Conservation (phyloP, 1,139 yeast genomes). For the Saccharomyces pastorianus region DNA sequence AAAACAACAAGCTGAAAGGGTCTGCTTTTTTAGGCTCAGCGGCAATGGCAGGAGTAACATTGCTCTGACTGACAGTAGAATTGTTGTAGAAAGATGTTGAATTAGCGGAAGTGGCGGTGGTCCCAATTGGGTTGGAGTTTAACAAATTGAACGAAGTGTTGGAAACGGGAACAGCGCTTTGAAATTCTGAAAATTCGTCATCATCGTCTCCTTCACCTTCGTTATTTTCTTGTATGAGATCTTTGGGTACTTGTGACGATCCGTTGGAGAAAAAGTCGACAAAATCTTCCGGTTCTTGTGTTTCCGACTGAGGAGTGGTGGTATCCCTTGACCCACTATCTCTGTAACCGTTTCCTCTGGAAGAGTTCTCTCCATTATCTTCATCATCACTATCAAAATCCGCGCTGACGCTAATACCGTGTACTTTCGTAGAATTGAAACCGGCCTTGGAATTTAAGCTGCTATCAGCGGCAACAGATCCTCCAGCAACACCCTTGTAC, state of each 20-base stretch:
- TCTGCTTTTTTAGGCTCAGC: constrained; percentile 41
- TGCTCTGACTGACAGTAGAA: constrained; percentile 12
- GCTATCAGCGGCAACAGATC: constrained; percentile 33
- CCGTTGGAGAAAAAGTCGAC: constrained; percentile 31
- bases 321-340: not conserved
- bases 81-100: not conserved
- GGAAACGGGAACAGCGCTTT: constrained; percentile 52
- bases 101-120: constrained; percentile 10
- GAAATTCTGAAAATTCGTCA: constrained; percentile 93
- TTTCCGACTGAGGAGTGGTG: not conserved
- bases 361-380: constrained; percentile 36
- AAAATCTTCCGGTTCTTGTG: constrained; percentile 1
- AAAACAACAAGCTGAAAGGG: constrained; percentile 77
- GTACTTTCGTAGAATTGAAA: constrained; percentile 18
- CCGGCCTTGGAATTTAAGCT: constrained; percentile 26
- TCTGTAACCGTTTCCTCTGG: not conserved
- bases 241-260: not conserved
- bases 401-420: constrained; percentile 36
- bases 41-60: constrained; percentile 32
- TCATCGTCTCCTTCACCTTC: constrained; percentile 48
- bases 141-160: constrained; percentile 13
- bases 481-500: constrained; percentile 65
- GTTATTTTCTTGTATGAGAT: constrained; percentile 3
- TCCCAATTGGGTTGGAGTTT: constrained; percentile 3
- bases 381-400: constrained; percentile 45